Evolutionary conservation across 345 rosid genomes (phyloP).

Genomic region (Carallia brachiata): DNA sequence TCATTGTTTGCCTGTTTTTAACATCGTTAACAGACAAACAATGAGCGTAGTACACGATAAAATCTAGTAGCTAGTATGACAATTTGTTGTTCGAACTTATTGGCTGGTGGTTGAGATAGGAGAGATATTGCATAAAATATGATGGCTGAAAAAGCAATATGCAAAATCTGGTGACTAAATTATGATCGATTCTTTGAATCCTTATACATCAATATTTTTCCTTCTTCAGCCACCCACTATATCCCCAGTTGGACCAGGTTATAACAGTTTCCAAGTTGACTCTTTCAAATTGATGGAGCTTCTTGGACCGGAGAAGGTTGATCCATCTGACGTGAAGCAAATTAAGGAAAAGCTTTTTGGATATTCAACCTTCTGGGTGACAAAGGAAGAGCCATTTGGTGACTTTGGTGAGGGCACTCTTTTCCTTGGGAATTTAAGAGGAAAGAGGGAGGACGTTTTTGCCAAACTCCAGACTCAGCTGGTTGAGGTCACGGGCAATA

Average conservation of each 20-base stretch:
- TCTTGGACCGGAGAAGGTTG: conserved; percentile 95
- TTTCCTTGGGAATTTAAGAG: conserved; percentile 88
- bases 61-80: too few relatives aligned
- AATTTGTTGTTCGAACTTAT: too few relatives aligned
- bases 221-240: conserved; percentile 56
- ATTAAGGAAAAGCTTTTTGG: conserved; percentile 85
- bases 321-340: conserved; percentile 74
- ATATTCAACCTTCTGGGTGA: conserved; percentile 91
- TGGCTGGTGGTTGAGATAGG: too few relatives aligned
- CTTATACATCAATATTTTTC: conserved; percentile 12
- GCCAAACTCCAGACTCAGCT: conserved; percentile 70
- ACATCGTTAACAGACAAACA: too few relatives aligned
- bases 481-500: conserved; percentile 58
- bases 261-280: conserved; percentile 78
- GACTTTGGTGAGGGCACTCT: conserved; percentile 86
- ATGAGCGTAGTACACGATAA: too few relatives aligned
- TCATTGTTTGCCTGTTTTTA: too few relatives aligned
- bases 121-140: background rate
- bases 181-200: conserved; percentile 2
- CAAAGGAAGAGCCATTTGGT: conserved; percentile 96
- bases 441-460: conserved; percentile 74
- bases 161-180: background rate
- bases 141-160: background rate
- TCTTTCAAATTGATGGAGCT: conserved; percentile 92
- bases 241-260: conserved; percentile 63